Base-by-base conservation (phyloP, 2,329 filamentous ascomycete species). In the Zymoseptoria tritici region DNA sequence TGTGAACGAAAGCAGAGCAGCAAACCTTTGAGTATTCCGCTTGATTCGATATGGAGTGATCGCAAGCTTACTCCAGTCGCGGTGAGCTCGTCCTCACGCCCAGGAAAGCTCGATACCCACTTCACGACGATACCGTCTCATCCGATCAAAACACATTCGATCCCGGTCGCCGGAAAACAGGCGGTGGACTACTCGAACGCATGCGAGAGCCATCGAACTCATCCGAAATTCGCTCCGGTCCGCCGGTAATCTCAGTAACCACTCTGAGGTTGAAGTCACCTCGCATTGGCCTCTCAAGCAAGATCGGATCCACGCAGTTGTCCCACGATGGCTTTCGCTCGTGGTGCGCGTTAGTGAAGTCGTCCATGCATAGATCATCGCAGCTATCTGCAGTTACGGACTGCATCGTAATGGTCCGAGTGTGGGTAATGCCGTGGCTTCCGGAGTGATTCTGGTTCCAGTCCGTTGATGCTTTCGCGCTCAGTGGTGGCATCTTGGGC, bases 401-500 rank as follows among this genome's bases (percentile, higher is more conserved):
- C 53, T 66, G 62, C 24, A 70, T 64, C 2, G 68, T 67, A 26
- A 69, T 65, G 4, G 65, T 70, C 36, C 66, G 61, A 6, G 68
- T 68, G 57, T 70, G 68, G 20, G 67, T 70, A 60, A 70, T 69
- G 51, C 67, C 66, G 46, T 63, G 64, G 46, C 55, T 59, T 4
- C 61, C 62, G 11, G 65, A 56, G 22, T 66, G 61, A 19, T 55
- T 54, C 36, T n/a, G 60, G 55, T 54, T 61, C 58, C 61, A 61
- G 64, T 52, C 62, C 57, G 57, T 62, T 58, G 22, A 57, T 24
- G 49, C 16, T 51, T 19, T 56, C 20, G 22, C n/a, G 9, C 57
- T 52, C 13, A 51, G 22, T 13, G 29, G 42, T 42, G 46, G 29
- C 52, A 11, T 49, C 36, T 65, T 49, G 7, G 70, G 67, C 64